Evolutionary conservation across 148 eudicot species (phyloP), one percentile per base, ranked within the genome.

Genomic region (Bassia scoparia): DNA sequence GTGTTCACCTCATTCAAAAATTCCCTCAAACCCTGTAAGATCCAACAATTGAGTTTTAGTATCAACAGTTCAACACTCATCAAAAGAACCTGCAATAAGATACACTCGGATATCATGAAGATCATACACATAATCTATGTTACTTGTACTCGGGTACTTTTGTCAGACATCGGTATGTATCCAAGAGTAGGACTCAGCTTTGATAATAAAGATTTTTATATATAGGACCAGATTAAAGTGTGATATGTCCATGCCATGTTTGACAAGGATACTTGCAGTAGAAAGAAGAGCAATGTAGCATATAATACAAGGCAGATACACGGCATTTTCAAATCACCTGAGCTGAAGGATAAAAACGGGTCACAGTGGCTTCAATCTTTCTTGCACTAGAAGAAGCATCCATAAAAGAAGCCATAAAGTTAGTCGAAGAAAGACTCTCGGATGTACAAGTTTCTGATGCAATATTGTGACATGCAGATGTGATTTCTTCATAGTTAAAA

Each of bases 361-460:
- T 87, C 49, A 95, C 88, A 1, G 97, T 91, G 35, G n/a, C n/a
- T 67, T 89, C 96, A 48, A 88, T 79, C 77, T 81, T 91, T 66
- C 74, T n/a, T 3, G 82, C 69, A 52, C 85, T 76, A 73, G 71
- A 73, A 61, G 73, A 68, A 59, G 77, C 88, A 59, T 89, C 98
- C 60, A 74, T 67, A 78, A 91, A 87, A 21, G 91, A n/a, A n/a
- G n/a, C n/a, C 67, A 77, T 83, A 59, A n/a, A 95, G 9, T 83
- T 82, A 2, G 85, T 78, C 18, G 98, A 95, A 70, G 92, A 91
- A 76, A 88, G 81, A 62, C 93, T 85, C 83, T 87, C 97, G 24
- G 98, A 89, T 78, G 92, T 81, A 74, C 90, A 89, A 33, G 84
- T 81, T 59, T 95, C 96, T 16, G 92, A 85, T 68, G 97, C 88